Evolutionary conservation across 495 filamentous ascomycete genomes (phyloP).

Genomic region (Chaetomium fimeti): DNA sequence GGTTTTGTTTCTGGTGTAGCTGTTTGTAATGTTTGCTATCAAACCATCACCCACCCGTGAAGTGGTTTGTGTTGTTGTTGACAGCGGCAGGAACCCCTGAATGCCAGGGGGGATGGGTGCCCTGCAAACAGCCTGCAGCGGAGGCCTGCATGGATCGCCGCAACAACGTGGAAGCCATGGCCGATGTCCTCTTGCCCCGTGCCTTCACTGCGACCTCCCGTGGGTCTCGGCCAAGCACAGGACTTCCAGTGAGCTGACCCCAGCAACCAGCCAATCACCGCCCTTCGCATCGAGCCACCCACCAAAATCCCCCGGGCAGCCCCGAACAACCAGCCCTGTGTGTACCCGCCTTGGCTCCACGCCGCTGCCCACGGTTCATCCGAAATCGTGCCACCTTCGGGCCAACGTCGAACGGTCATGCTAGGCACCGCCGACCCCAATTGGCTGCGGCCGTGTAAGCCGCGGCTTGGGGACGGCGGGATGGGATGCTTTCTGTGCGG

Average conservation of each 20-base stretch:
- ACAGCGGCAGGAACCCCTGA: too few species aligned
- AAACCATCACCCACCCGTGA: too few species aligned
- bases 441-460: neutral
- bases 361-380: neutral
- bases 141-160: too few species aligned
- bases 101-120: too few species aligned
- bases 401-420: neutral
- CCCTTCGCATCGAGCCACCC: neutral
- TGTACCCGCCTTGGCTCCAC: neutral
- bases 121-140: too few species aligned
- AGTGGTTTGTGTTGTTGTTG: neutral
- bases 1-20: neutral
- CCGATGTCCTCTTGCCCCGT: too few species aligned
- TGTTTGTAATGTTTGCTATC: neutral
- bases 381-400: slow-evolving; percentile 14
- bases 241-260: too few species aligned
- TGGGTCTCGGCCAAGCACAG: too few species aligned
- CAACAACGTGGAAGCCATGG: too few species aligned
- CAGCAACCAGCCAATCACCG: neutral
- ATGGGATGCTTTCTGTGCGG: neutral
- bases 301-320: neutral
- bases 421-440: neutral
- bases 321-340: neutral
- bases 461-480: neutral
- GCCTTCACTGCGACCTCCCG: too few species aligned